Percentiles rank a stretch among this genome's conserved stretches.
These are phyloP conservation scores for Elaeis oleifera DNA, from an alignment of 202 grass and related monocot species.

Conservation along the genomic window DNA sequence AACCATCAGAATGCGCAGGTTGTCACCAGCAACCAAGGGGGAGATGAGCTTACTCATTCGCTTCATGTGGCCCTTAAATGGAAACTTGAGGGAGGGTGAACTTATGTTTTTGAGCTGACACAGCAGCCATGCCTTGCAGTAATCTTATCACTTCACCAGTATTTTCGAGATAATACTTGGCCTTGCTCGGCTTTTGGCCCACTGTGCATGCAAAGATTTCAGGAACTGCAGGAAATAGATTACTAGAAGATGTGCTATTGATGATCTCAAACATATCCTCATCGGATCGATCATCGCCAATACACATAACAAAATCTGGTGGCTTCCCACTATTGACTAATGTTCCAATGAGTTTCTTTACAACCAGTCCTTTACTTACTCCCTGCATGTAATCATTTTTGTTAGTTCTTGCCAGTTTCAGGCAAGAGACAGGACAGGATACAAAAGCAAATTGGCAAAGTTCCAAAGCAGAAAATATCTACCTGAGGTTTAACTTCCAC, in stretches of 20 bases:
- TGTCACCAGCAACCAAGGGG: no score
- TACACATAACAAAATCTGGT: conserved; percentile 1
- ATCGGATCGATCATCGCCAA: conserved; percentile 5
- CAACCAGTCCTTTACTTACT: not conserved
- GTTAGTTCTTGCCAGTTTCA: no score
- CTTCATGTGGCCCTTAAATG: no score
- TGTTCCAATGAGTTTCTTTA: not conserved
- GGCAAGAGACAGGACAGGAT: no score
- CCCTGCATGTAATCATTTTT: not conserved
- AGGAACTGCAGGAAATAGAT: not conserved
- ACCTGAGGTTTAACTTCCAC: conserved; percentile 16
- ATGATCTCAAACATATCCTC: conserved; percentile 6
- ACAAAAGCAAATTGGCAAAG: not conserved
- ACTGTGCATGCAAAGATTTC: conserved; percentile 11
- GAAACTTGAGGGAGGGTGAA: no score
- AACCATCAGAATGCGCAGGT: no score
- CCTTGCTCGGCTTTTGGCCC: conserved; percentile 11
- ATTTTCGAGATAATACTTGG: conserved; percentile 7
- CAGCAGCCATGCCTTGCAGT: not conserved
- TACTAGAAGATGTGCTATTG: no score
- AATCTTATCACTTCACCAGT: conserved; percentile 1
- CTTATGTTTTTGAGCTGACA: not conserved
- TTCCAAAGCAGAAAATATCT: not conserved
- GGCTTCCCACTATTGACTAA: not conserved
- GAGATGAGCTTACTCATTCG: no score